Percentiles rank a stretch among this genome's conserved stretches.
phyloP scores from a whole-genome alignment of 768 basidiomycete species.

The Amanita exitialis region DNA sequence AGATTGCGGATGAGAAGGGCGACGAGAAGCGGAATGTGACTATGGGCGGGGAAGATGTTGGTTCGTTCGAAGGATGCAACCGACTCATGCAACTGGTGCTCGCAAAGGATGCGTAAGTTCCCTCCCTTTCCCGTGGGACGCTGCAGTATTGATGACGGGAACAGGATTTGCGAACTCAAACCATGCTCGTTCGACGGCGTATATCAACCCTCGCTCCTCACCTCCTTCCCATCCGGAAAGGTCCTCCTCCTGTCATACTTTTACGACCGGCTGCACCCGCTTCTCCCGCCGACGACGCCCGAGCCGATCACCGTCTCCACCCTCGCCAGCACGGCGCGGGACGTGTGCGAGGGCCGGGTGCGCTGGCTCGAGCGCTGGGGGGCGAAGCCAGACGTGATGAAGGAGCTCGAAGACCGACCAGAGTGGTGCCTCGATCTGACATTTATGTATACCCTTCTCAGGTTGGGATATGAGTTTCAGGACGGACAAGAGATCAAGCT shows the following conservation, averaged over 20 bases:
- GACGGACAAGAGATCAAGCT: constrained; percentile 59
- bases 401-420: constrained; percentile 71
- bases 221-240: constrained; percentile 80
- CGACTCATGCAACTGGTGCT: constrained; percentile 79
- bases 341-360: constrained; percentile 62
- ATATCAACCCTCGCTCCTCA: constrained; percentile 88
- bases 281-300: constrained; percentile 29
- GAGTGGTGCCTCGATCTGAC: constrained; percentile 96
- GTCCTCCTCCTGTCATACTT: constrained; percentile 95
- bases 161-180: constrained; percentile 76
- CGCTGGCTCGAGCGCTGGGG: constrained; percentile 50
- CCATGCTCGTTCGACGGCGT: constrained; percentile 98
- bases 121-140: neutral
- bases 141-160: neutral
- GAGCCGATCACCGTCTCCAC: constrained; percentile 36
- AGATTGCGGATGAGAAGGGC: constrained; percentile 41
- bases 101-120: constrained; percentile 85
- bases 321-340: constrained; percentile 53
- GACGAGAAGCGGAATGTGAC: constrained; percentile 48
- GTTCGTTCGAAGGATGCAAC: constrained; percentile 80
- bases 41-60: constrained; percentile 79
- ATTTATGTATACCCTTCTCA: constrained; percentile 84
- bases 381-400: constrained; percentile 22
- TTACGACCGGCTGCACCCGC: constrained; percentile 85
- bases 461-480: constrained; percentile 85